Evolutionary conservation across 179 eudicot genomes (phyloP), one percentile per base, ranked within the genome.

Genomic region (Amaranthus tricolor): DNA sequence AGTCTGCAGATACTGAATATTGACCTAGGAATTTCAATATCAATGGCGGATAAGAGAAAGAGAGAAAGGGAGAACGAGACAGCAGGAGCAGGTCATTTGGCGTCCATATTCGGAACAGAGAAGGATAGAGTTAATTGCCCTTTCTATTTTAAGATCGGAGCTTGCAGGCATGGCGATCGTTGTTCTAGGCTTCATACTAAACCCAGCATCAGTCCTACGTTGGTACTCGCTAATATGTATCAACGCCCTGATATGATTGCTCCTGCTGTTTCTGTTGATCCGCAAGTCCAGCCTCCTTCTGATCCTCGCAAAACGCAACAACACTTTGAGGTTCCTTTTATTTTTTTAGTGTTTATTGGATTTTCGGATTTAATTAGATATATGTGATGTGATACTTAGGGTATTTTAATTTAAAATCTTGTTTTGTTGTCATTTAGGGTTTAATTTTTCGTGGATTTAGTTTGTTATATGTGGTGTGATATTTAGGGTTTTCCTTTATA

Each of bases 101-200:
- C 78, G 0, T 75, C 78, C 6, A 75, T 75, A 48, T 67, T 75
- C 59, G 78, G 78, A 10, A 75, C 78, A 58, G 78, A 75, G 44
- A 75, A 75, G 6, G 78, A 67, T 43, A 68, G 78, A n/a, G 78
- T 75, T 6, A 75, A 75, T 55, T 75, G 78, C 9, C 73, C 78
- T 0, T 75, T 75, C 24, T 75, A 68, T 67, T 75, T 68, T 66
- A 75, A 75, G 73, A 75, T 75, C 7, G 67, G 78, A 11, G 72
- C 78, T 16, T 75, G 70, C 58, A 31, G 74, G 7, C 74, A 56
- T 11, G 74, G 63, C 0, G 65, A 71, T 71, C 86, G 96, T 0
- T 94, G 98, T 76, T 89, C 97, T 2, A 80, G 97, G 76, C 94
- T 94, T 13, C 98, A 94, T 70, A 94, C 98, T 0, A 94, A 94